phyloP scores from a whole-genome alignment of 805 yeast genomes.

The Helenozyma rhizophorensis region DNA sequence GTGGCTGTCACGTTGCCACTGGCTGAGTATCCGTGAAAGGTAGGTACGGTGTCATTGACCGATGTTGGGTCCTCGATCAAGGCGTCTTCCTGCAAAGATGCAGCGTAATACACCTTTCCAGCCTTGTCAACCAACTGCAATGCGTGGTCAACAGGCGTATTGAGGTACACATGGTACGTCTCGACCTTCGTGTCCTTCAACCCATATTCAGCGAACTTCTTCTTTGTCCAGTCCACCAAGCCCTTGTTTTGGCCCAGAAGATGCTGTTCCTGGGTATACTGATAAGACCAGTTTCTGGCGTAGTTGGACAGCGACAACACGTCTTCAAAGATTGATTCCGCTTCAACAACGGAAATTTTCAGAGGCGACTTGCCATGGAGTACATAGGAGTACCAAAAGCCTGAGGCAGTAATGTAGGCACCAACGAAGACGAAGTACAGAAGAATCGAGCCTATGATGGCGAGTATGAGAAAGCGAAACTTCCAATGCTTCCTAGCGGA shows the following conservation, averaged over 20 bases:
- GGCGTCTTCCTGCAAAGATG: conserved; percentile 5
- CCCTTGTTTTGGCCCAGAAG: conserved; percentile 1
- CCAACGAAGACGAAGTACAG: neutral
- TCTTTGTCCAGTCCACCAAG: conserved; percentile 5
- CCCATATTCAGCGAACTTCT: conserved; percentile 6
- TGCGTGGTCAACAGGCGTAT: conserved; percentile 5
- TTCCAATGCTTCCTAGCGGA: conserved; percentile 3
- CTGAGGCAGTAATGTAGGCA: neutral
- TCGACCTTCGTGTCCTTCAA: conserved; percentile 4
- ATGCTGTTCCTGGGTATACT: conserved; percentile 8
- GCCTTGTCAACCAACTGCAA: conserved; percentile 2
- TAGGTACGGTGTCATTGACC: conserved; percentile 3
- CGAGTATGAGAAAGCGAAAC: conserved; percentile 2
- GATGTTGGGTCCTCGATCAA: conserved; percentile 6
- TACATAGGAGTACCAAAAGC: conserved; percentile 1
- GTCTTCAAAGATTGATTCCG: conserved; percentile 1
- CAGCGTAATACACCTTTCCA: conserved; percentile 3
- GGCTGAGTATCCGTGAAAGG: conserved; percentile 8
- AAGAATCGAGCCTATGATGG: conserved; percentile 2
- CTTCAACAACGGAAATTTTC: conserved; percentile 1
- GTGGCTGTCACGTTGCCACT: conserved; percentile 5
- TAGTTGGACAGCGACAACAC: conserved; percentile 2
- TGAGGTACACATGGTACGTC: conserved; percentile 6
- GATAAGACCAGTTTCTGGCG: conserved; percentile 7
- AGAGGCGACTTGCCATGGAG: conserved; percentile 2